Evolutionary conservation across 768 basidiomycete genomes (phyloP).

Genomic region (Termitomyces heimii): DNA sequence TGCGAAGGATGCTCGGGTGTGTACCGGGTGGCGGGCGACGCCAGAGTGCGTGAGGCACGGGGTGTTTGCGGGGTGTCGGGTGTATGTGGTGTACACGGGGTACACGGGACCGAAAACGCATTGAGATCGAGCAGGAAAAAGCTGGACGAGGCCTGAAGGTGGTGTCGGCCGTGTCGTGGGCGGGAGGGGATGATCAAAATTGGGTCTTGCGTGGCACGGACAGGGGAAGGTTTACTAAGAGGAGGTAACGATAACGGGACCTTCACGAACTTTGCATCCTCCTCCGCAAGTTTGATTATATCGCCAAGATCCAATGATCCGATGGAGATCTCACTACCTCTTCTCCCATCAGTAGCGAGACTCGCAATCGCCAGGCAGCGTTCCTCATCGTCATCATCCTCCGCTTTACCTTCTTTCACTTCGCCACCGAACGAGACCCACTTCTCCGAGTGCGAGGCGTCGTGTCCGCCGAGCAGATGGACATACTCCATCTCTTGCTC

Average conservation of each 20-base stretch:
- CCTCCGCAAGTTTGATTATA: constrained; percentile 31
- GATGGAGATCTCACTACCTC: constrained; percentile 42
- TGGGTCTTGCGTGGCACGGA: constrained; percentile 10
- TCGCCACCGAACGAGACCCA: constrained; percentile 38
- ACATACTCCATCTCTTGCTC: constrained; percentile 69
- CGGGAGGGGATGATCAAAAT: constrained; percentile 32
- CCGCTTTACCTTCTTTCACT: constrained; percentile 17
- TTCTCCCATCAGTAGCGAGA: constrained; percentile 20
- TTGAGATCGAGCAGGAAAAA: constrained; percentile 31
- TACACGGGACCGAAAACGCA: constrained; percentile 25
- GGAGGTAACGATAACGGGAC: constrained; percentile 1
- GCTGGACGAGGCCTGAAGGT: constrained; percentile 28
- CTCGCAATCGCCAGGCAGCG: constrained; percentile 12
- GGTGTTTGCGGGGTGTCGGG: not conserved
- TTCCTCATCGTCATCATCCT: constrained; percentile 3
- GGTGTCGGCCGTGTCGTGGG: constrained; percentile 23
- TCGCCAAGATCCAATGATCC: constrained; percentile 42
- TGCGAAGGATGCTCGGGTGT: not conserved
- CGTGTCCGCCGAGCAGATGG: constrained; percentile 42
- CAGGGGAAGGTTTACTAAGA: constrained; percentile 11
- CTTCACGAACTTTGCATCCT: constrained; percentile 19
- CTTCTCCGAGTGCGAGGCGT: constrained; percentile 14
- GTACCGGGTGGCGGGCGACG: constrained; percentile 5
- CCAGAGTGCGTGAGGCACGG: not conserved
- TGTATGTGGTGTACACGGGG: constrained; percentile 6